A percentile compares a stretch with the other conserved stretches of the same genome.
Conservation (phyloP, 495 filamentous ascomycete species). For the Tuber indicum region DNA sequence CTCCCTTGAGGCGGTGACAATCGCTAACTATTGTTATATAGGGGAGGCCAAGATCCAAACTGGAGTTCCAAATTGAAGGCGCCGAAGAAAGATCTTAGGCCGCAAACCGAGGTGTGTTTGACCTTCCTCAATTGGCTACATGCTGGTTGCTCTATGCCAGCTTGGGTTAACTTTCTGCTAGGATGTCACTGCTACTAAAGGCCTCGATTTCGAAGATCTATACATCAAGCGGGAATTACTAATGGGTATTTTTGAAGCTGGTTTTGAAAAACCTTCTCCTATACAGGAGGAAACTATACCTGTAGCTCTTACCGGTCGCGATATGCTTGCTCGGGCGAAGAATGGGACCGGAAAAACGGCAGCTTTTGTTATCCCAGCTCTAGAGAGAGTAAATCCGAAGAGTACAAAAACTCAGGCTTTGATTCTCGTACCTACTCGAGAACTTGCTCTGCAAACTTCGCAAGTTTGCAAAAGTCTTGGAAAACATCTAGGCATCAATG, state of each 20-base stretch:
- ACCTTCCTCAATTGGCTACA: conserved; percentile 18
- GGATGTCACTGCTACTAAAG: conserved; percentile 97
- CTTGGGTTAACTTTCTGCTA: conserved; percentile 42
- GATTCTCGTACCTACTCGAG: conserved; percentile 92
- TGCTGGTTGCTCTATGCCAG: conserved; percentile 23
- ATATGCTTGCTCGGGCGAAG: conserved; percentile 93
- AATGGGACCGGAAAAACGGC: conserved; percentile 98
- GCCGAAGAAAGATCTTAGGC: conserved; percentile 74
- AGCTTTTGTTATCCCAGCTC: conserved; percentile 91
- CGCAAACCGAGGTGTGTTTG: conserved; percentile 79
- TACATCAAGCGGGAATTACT: conserved; percentile 86
- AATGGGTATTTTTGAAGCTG: conserved; percentile 98
- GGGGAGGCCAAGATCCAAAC: conserved; percentile 50
- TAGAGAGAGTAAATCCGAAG: conserved; percentile 93
- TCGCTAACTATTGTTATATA: conserved; percentile 23
- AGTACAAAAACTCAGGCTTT: conserved; percentile 90
- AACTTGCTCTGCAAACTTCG: conserved; percentile 96
- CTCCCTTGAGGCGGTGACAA: conserved; percentile 26
- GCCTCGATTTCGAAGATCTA: conserved; percentile 95
- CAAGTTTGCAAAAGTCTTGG: conserved; percentile 98
- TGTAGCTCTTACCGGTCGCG: conserved; percentile 86
- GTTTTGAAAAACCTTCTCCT: conserved; percentile 96
- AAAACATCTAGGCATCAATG: conserved; percentile 92
- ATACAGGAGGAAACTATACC: conserved; percentile 99
- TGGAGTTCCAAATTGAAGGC: conserved; percentile 75